A percentile compares a stretch with the other conserved stretches of the same genome.
Conservation (phyloP, 108 stramenopile species). For the Asterionellopsis glacialis region DNA sequence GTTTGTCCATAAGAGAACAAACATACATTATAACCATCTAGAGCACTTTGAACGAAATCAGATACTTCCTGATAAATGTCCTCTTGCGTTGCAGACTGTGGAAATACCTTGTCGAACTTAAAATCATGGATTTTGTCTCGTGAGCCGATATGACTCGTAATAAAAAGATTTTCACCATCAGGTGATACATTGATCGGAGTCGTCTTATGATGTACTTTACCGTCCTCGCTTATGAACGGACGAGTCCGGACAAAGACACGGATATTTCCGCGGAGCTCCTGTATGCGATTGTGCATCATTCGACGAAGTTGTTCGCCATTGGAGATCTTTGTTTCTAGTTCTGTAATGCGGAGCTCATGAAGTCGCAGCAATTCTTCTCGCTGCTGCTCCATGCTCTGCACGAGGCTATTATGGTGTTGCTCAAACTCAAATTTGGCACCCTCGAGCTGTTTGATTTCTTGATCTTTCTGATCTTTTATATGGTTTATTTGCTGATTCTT, state of each 20-base stretch:
- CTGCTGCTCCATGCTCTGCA: too few relatives aligned
- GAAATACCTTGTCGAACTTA: slow-evolving; percentile 91
- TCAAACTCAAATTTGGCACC: too few relatives aligned
- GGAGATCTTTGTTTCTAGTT: slow-evolving; percentile 77
- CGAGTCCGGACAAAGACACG: slow-evolving; percentile 93
- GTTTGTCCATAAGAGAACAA: slow-evolving; percentile 94
- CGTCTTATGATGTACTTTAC: slow-evolving; percentile 19
- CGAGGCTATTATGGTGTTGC: too few relatives aligned
- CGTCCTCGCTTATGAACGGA: slow-evolving; percentile 85
- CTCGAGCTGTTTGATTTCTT: too few relatives aligned
- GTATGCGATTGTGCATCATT: slow-evolving; percentile 91
- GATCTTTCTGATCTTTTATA: too few relatives aligned
- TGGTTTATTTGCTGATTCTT: too few relatives aligned
- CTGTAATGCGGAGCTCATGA: slow-evolving; percentile 33
- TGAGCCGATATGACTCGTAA: slow-evolving; percentile 26
- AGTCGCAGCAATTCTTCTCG: too few relatives aligned
- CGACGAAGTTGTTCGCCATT: slow-evolving; percentile 79
- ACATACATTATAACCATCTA: slow-evolving; percentile 96
- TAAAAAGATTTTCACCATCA: slow-evolving; percentile 50
- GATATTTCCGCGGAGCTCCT: slow-evolving; percentile 94
- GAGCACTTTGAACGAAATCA: slow-evolving; percentile 95
- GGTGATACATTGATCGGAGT: slow-evolving; percentile 40
- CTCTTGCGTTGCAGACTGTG: slow-evolving; percentile 85
- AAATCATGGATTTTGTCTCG: slow-evolving; percentile 46
- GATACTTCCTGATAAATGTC: slow-evolving; percentile 91